Evolutionary conservation across 768 basidiomycete species (phyloP).

Genomic region (Lactifluus echinatus): DNA sequence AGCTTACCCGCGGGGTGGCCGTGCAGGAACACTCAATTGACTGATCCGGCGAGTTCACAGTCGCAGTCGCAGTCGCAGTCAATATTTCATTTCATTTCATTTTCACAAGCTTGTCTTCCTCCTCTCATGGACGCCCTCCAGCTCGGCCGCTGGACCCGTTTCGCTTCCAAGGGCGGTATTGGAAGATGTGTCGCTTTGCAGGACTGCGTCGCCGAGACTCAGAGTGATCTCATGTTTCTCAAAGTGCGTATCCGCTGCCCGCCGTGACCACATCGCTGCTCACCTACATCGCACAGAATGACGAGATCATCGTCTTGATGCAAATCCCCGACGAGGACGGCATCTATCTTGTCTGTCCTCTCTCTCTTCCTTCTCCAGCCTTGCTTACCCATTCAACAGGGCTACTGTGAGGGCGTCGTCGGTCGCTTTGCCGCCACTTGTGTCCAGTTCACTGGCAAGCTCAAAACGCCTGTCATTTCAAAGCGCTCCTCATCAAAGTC

Average conservation of each 20-base stretch:
- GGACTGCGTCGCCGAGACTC: constrained; percentile 67
- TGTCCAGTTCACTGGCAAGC: constrained; percentile 62
- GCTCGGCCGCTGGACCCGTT: constrained; percentile 73
- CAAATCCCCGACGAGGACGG: constrained; percentile 49
- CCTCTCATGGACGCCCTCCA: constrained; percentile 56
- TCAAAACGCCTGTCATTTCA: constrained; percentile 75
- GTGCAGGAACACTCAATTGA: no score
- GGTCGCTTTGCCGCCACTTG: constrained; percentile 57
- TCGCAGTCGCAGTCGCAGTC: no score
- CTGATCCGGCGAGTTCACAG: no score
- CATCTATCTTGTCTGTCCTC: constrained; percentile 51
- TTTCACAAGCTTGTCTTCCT: background rate
- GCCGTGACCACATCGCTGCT: no score
- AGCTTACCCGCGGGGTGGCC: no score
- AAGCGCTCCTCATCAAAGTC: constrained; percentile 40
- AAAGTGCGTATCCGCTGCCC: constrained; percentile 57
- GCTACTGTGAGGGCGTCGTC: constrained; percentile 82
- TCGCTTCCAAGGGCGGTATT: constrained; percentile 79
- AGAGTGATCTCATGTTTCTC: constrained; percentile 81
- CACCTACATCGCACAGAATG: constrained; percentile 62
- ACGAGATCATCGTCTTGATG: constrained; percentile 72
- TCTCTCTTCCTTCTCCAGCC: background rate
- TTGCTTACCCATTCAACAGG: constrained; percentile 34
- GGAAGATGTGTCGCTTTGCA: constrained; percentile 65
- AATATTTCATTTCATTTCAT: background rate